A percentile compares a stretch with the other conserved stretches of the same genome.
Conservation (phyloP, 2,329 filamentous ascomycete genomes). For the Colletotrichum graminicola region DNA sequence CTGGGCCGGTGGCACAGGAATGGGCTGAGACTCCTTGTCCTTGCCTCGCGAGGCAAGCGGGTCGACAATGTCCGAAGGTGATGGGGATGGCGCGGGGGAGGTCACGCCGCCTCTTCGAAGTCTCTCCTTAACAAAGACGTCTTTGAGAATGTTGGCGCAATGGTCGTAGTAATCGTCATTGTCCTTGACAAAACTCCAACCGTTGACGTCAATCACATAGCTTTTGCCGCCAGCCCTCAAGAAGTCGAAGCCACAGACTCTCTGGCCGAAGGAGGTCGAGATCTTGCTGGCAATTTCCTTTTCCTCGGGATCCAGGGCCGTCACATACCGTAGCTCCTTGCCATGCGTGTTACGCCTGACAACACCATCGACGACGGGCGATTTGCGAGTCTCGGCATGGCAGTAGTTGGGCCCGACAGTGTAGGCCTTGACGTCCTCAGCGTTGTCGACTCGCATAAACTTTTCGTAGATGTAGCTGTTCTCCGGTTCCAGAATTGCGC, state of each 20-base stretch:
- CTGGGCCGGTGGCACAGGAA: slow-evolving; percentile 28
- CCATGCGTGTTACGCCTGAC: slow-evolving; percentile 97
- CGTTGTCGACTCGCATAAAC: slow-evolving; percentile 95
- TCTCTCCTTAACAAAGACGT: slow-evolving; percentile 89
- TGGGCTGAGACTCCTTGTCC: slow-evolving; percentile 54
- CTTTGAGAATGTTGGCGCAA: slow-evolving; percentile 85
- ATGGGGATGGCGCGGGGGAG: slow-evolving; percentile 64
- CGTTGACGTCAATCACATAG: slow-evolving; percentile 98
- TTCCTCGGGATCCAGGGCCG: slow-evolving; percentile 83
- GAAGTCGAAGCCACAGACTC: slow-evolving; percentile 96
- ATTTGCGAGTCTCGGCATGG: slow-evolving; percentile 97
- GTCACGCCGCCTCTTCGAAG: slow-evolving; percentile 72
- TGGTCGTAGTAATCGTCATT: slow-evolving; percentile 99
- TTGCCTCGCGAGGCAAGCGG: slow-evolving; percentile 52
- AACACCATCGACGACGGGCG: slow-evolving; percentile 94
- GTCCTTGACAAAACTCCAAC: slow-evolving; percentile 99
- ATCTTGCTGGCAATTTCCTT: slow-evolving; percentile 90
- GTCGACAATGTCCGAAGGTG: slow-evolving; percentile 55
- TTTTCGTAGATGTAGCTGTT: slow-evolving; percentile 97
- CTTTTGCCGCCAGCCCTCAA: slow-evolving; percentile 89
- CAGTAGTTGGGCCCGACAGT: slow-evolving; percentile 94
- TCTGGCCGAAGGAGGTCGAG: slow-evolving; percentile 90
- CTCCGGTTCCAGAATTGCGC: slow-evolving; percentile 82
- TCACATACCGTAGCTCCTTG: slow-evolving; percentile 97
- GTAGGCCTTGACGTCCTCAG: slow-evolving; percentile 98